A percentile compares a stretch with the other conserved stretches of the same genome.
These are phyloP conservation scores for Monascus ruber DNA, from an alignment of 2,329 filamentous ascomycete species.

Conservation along the genomic window DNA sequence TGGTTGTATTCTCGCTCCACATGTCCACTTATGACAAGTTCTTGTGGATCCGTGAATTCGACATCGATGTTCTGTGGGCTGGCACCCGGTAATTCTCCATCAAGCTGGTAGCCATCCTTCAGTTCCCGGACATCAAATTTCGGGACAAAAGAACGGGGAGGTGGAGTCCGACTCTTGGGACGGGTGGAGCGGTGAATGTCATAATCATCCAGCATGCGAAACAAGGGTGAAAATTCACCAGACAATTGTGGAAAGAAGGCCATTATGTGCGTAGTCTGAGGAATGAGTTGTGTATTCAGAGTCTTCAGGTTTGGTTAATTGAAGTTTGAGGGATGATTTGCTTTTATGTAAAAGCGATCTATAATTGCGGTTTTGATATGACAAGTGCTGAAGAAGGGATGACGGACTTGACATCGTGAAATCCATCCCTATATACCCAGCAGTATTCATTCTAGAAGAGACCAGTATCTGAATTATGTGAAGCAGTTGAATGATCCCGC, in stretches of 20 bases:
- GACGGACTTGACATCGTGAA: too few relatives aligned
- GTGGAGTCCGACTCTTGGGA: conserved; percentile 6
- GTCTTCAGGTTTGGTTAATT: too few relatives aligned
- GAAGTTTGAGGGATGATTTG: too few relatives aligned
- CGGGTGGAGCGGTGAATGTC: conserved; percentile 20
- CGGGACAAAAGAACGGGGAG: conserved; percentile 24
- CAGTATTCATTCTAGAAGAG: too few relatives aligned
- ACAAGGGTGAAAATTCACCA: conserved; percentile 28
- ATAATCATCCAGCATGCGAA: conserved; percentile 33
- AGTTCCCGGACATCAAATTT: conserved; percentile 35
- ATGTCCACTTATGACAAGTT: conserved; percentile 32
- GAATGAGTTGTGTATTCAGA: not conserved
- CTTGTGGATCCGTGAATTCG: conserved; percentile 35
- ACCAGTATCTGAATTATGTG: too few relatives aligned
- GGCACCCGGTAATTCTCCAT: conserved; percentile 36
- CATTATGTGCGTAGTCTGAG: conserved; percentile 21
- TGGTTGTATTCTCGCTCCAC: conserved; percentile 22
- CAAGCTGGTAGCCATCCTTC: conserved; percentile 30
- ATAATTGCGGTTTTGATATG: too few relatives aligned
- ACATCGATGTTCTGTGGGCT: conserved; percentile 34
- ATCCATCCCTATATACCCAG: too few relatives aligned
- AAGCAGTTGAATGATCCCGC: too few relatives aligned
- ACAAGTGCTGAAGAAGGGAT: too few relatives aligned
- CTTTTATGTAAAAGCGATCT: too few relatives aligned
- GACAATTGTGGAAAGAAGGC: conserved; percentile 27